Base-by-base conservation (phyloP, 257 asterid species). In the Nicotiana attenuata region DNA sequence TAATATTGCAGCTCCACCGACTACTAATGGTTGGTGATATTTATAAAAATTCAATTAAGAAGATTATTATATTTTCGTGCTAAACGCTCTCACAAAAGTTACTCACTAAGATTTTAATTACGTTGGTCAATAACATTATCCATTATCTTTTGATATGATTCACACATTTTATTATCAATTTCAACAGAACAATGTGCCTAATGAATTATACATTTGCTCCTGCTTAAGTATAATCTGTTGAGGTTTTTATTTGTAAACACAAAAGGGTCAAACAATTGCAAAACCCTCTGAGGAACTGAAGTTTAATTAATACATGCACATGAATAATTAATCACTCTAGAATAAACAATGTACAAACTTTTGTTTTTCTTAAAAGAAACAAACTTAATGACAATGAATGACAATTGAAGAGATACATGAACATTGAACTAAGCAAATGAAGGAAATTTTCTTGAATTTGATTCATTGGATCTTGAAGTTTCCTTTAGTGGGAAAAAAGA, bases 401-500 rank as follows among this genome's bases (percentile, higher is more conserved):
- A n/a, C 6, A 33, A 71, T 71, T 71, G 78, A 71, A 45, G 60
- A 47, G 1, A 47, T 73, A 31, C 63, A 73, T 50, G 61, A 24
- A 73, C 78, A 73, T 50, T 47, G 63, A 50, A 47, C 24, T 47
- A 15, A 47, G 79, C 24, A 73, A 73, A 47, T 47, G 22, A 73
- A 73, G 79, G 63, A 73, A 1, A 1, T 0, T 24, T 73, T 47
- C 79, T 20, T 73, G 63, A 61, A 78, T 24, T 78, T 76, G 99
- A 97, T 85, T 92, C 26, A 89, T 55, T 16, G 99, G 91, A 81
- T 94, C 98, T 5, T 94, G 89, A 57, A 87, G 90, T 5, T 97
- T 92, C 83, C 92, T 90, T 91, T 90, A 92, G 89, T 91, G 88
- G 85, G 88, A 89, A 92, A 94, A 95, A 96, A 95, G 88, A 20